A percentile compares a stretch with the other conserved stretches of the same genome.
These are phyloP conservation scores for Typha latifolia DNA, from an alignment of 176 grass and related monocot genomes.

Conservation along the genomic window DNA sequence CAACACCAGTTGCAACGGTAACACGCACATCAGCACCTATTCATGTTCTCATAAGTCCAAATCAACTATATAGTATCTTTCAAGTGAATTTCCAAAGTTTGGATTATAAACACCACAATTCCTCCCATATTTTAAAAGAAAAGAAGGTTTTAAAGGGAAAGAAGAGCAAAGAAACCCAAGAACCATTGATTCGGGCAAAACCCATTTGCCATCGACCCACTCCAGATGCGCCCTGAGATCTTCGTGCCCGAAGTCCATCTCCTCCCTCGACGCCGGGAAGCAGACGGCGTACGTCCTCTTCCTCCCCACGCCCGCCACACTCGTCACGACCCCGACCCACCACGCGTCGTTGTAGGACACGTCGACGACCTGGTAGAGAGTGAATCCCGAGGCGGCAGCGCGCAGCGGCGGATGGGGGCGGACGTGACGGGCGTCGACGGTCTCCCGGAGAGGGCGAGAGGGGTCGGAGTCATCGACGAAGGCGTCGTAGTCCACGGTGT, in stretches of 20 bases:
- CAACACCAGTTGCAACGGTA: background rate
- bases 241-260: slow-evolving; percentile 17
- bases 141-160: background rate
- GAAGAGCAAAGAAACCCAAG: background rate
- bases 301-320: background rate
- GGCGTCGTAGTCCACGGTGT: slow-evolving; percentile 45
- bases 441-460: slow-evolving; percentile 21
- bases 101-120: no score
- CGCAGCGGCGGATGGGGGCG: slow-evolving; percentile 44
- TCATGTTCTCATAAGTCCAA: background rate
- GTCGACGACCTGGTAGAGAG: slow-evolving; percentile 47
- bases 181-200: slow-evolving; percentile 41
- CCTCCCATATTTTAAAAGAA: no score
- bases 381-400: background rate
- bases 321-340: slow-evolving; percentile 44
- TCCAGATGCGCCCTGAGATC: slow-evolving; percentile 53
- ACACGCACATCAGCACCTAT: background rate
- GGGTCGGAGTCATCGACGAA: background rate
- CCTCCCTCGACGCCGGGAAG: slow-evolving; percentile 45
- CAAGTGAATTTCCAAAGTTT: no score
- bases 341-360: slow-evolving; percentile 39
- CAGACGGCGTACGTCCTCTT: slow-evolving; percentile 22
- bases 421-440: slow-evolving; percentile 27
- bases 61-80: no score
- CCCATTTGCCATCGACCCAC: slow-evolving; percentile 46